Evolutionary conservation across 768 basidiomycete genomes (phyloP), one percentile per base, ranked within the genome.

Genomic region (Leccinum broughii): DNA sequence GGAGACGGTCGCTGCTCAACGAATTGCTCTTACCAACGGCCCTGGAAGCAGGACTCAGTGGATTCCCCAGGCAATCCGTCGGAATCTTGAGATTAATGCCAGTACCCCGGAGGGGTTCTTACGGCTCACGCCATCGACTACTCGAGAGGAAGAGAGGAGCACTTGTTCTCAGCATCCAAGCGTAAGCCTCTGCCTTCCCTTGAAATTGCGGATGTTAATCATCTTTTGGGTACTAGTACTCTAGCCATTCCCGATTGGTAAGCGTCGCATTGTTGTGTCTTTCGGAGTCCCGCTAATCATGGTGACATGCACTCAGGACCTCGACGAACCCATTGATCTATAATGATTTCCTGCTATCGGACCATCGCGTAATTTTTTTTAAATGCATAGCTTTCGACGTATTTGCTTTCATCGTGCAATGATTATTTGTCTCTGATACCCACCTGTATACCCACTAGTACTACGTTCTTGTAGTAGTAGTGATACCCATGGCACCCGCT

Each of bases 171-270:
- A 71, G 54, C 41, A 50, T 30, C 70, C 70, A 15, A 53, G 59
- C 39, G 68, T 64, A 50, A 41, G 70, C 58, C 34, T 4, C 37
- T 24, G 5, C 20, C 3, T 7, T 26, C 20, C 24, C 6, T 54
- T 6, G 8, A 44, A 24, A 20, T 34, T 4, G 30, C 7, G 13
- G 14, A 49, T 30, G 37, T 13, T 64, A 13, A 59, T n/a, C 8
- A 8, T 7, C 22, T 11, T 17, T 28, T 8, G 32, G 1, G 20
- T 54, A 10, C 32, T 32, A 71, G 70, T 72, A 64, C 24, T 60
- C 70, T 8, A 71, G 70, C 28, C 70, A 68, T 34, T 65, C 57
- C 46, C 67, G 54, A 46, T 50, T 72, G 22, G 70, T 72, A 26
- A 61, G 66, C 56, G 48, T 9, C 13, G 13, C 5, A n/a, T 20